Evolutionary conservation across 352 stramenopile genomes (phyloP).

Genomic region (Achlya hypogyna): DNA sequence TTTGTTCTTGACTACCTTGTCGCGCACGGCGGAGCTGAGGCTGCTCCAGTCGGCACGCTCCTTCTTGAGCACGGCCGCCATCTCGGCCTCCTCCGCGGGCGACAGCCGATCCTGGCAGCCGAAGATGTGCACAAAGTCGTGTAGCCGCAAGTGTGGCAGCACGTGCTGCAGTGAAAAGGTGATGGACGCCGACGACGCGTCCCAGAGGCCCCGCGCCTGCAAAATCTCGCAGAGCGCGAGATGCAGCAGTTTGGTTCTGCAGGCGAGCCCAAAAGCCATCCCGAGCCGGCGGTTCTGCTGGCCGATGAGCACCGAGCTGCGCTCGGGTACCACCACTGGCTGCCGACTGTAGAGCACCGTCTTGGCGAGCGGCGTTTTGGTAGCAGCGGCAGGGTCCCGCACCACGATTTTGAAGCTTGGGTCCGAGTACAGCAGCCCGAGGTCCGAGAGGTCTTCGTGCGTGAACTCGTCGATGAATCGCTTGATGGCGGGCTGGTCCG

Average conservation of each 20-base stretch:
- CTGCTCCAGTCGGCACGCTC: not conserved
- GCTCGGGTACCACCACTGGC: not conserved
- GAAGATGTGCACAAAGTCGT: slow-evolving; percentile 67
- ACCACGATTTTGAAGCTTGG: not conserved
- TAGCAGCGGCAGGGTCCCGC: not conserved
- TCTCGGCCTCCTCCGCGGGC: slow-evolving; percentile 47
- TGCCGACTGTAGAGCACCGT: not conserved
- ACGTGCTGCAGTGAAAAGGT: slow-evolving; percentile 60
- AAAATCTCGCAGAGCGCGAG: slow-evolving; percentile 52
- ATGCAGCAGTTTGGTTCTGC: slow-evolving; percentile 54
- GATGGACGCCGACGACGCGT: slow-evolving; percentile 3
- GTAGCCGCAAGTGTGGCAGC: slow-evolving; percentile 47
- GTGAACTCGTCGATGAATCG: not conserved
- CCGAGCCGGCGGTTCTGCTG: slow-evolving; percentile 66
- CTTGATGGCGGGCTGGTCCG: not conserved
- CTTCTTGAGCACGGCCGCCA: slow-evolving; percentile 15
- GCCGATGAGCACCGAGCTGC: slow-evolving; percentile 19
- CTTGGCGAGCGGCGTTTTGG: not conserved
- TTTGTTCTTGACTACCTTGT: slow-evolving; percentile 2
- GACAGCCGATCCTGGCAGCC: slow-evolving; percentile 53
- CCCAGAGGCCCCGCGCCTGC: slow-evolving; percentile 16
- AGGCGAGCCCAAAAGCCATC: slow-evolving; percentile 65
- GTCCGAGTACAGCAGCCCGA: not conserved
- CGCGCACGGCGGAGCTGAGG: not conserved
- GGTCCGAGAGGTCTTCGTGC: not conserved